Evolutionary conservation across 225 moss, liverwort and hornwort species (phyloP), one percentile per base, ranked within the genome.

Genomic region (Bryoerythrophyllum caledonicum): DNA sequence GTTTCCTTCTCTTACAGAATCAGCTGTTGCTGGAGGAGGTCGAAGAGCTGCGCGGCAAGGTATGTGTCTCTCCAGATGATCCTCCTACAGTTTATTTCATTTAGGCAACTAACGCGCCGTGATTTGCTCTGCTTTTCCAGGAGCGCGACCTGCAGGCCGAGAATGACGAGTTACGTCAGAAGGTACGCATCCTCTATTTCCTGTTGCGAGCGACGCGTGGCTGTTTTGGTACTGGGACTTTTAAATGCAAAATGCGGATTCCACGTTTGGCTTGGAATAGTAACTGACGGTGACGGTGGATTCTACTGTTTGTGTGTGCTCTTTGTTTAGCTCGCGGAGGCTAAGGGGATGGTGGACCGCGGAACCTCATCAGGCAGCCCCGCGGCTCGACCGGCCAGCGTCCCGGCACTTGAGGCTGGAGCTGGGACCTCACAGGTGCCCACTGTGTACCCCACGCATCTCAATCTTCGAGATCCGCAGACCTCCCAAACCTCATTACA

Each of bases 1-100:
- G 7, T 58, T 52, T 26, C 17, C 10, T 16, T 15, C 38, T 74
- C 67, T 69, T 79, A 75, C 91, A 94, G 95, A 96, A 90, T 71
- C 95, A 96, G 85, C 90, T 96, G 71, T 75, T 96, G 70, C 78
- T 96, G 62, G 93, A 96, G 69, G 95, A 96, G 79, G 86, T 96
- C 64, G 93, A 93, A 72, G 91, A 91, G 60, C 79, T 96, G 48
- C 93, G 93, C 75, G 86, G 93, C 71, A 91, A 93, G 93, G 94
- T 94, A 74, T 5, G 63, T 49, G 48, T 6, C 55, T n/a, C 21
- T 27, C 53, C 43, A 72, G 46, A 34, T 61, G 2, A 17, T 49
- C 5, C 48, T 49, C 16, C 48, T 43, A n/a, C 59, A n/a, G 59
- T 58, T 7, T 21, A 49, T 16, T 23, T 73, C 48, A 38, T 58